Percentiles rank a stretch among this genome's conserved stretches.
Conservation (phyloP, 2,329 filamentous ascomycete genomes). For the Samsoniella hepiali region DNA sequence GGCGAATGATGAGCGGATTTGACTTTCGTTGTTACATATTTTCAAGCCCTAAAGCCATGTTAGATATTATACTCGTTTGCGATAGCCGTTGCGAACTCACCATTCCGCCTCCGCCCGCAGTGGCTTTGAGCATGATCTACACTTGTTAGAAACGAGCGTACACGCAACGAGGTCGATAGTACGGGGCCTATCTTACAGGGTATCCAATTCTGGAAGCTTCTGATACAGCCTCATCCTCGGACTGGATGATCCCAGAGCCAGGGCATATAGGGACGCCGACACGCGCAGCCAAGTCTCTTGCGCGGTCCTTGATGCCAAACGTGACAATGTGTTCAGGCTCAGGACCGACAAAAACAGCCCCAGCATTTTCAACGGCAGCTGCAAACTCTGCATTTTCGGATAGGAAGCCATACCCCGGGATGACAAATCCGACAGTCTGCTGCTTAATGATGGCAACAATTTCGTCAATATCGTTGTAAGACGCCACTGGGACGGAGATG, state of each 20-base stretch:
- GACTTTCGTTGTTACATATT: neutral
- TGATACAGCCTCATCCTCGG: neutral
- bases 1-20: conserved; percentile 6
- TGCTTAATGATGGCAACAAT: conserved; percentile 36
- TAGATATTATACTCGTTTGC: neutral
- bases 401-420: conserved; percentile 64
- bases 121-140: conserved; percentile 40
- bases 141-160: neutral
- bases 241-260: conserved; percentile 22
- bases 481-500: conserved; percentile 40
- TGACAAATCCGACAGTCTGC: conserved; percentile 50
- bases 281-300: conserved; percentile 49
- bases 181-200: neutral
- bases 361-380: conserved; percentile 46
- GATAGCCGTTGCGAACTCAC: conserved; percentile 26
- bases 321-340: conserved; percentile 49
- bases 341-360: conserved; percentile 57
- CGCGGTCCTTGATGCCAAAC: conserved; percentile 58
- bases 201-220: conserved; percentile 9
- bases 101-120: conserved; percentile 42
- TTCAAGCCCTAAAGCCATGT: conserved; percentile 17
- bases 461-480: conserved; percentile 22
- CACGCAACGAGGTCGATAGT: too few species aligned
- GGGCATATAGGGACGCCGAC: conserved; percentile 43
- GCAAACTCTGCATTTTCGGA: conserved; percentile 62